phyloP scores from a whole-genome alignment of 331 rosid genomes.

The Telfairia occidentalis region DNA sequence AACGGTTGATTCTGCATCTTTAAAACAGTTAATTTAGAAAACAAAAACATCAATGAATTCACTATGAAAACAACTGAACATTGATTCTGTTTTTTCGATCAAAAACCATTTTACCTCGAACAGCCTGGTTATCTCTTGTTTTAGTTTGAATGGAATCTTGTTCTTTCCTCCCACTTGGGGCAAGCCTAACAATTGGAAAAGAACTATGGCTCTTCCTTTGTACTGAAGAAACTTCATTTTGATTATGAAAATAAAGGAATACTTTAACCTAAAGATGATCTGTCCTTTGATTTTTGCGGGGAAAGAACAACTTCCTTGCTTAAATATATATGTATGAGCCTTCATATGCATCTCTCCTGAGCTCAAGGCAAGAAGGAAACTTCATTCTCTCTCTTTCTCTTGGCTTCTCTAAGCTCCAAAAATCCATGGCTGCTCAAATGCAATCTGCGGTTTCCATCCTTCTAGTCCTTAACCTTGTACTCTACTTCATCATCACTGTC shows the following conservation, averaged over 20 bases:
- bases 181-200: slow-evolving; percentile 33
- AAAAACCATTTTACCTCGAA: neutral
- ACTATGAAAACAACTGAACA: neutral
- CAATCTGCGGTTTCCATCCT: slow-evolving; percentile 45
- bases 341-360: neutral
- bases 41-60: neutral
- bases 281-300: slow-evolving; percentile 7
- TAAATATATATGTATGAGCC: slow-evolving; percentile 10
- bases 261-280: neutral
- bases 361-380: slow-evolving; percentile 9
- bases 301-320: slow-evolving; percentile 14
- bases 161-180: slow-evolving; percentile 35
- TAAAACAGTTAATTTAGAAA: neutral
- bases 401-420: slow-evolving; percentile 13
- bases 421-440: slow-evolving; percentile 56
- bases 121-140: neutral
- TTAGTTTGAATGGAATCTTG: slow-evolving; percentile 13
- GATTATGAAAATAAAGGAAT: slow-evolving; percentile 2
- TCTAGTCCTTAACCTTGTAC: slow-evolving; percentile 43
- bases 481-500: slow-evolving; percentile 48
- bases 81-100: neutral
- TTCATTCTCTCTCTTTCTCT: slow-evolving; percentile 3
- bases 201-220: slow-evolving; percentile 48
- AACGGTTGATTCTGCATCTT: neutral
- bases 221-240: slow-evolving; percentile 27